Conservation (phyloP, 2,329 filamentous ascomycete species). For the Aspergillaceae sp. region DNA sequence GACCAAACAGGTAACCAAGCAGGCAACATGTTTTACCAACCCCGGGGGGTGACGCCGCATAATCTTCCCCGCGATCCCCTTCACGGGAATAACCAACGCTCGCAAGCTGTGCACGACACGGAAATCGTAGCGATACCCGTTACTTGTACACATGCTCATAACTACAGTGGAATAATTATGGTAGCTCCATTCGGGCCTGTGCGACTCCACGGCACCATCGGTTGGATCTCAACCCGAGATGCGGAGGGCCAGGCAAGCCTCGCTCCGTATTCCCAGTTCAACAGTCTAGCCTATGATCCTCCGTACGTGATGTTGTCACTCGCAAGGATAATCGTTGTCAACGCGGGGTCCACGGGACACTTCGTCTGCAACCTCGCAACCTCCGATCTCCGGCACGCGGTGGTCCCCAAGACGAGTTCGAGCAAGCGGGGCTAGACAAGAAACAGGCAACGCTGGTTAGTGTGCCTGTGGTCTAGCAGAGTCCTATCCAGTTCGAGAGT, state of each 20-base stretch:
- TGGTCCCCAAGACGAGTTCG: constrained; percentile 51
- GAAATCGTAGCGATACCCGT: no score
- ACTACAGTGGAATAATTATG: constrained; percentile 15
- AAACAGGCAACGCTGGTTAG: constrained; percentile 32
- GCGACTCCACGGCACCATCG: constrained; percentile 53
- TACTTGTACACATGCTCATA: neutral
- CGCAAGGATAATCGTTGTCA: constrained; percentile 51
- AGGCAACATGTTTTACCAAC: no score
- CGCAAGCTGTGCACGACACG: constrained; percentile 32
- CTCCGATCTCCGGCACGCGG: constrained; percentile 46
- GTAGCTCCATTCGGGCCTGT: constrained; percentile 32
- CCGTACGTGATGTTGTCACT: constrained; percentile 55
- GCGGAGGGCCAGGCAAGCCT: constrained; percentile 44
- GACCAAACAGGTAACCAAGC: no score
- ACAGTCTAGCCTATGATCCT: constrained; percentile 55
- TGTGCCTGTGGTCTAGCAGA: constrained; percentile 45
- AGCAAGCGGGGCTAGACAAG: constrained; percentile 42
- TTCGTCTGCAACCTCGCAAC: constrained; percentile 56
- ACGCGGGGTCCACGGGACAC: constrained; percentile 47
- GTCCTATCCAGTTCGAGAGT: constrained; percentile 54
- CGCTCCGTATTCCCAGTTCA: constrained; percentile 55
- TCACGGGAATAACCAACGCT: no score
- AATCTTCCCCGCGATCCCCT: no score
- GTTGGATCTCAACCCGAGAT: constrained; percentile 54
- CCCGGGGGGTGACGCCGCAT: no score